These are phyloP conservation scores for Eucalyptus victrix DNA, from an alignment of 345 rosid species.

Conservation along the genomic window DNA sequence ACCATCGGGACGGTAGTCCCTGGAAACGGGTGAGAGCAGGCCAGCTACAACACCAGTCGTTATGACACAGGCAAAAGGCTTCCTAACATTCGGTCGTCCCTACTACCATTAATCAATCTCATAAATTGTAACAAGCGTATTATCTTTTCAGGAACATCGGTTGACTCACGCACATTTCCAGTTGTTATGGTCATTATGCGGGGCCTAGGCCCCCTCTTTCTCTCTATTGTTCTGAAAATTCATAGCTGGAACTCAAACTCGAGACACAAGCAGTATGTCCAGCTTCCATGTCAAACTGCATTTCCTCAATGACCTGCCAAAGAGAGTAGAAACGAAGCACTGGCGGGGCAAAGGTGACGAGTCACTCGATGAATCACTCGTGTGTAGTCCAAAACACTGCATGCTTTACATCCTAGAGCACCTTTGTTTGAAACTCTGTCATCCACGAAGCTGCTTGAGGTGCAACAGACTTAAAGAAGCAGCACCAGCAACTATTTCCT, in stretches of 20 bases:
- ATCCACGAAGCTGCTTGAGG: background rate
- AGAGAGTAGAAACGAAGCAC: background rate
- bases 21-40: background rate
- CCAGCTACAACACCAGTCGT: background rate
- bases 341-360: background rate
- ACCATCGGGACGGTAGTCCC: background rate
- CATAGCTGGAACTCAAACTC: background rate
- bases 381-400: background rate
- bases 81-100: background rate
- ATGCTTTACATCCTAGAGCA: background rate
- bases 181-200: background rate
- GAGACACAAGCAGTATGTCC: background rate
- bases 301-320: background rate
- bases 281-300: background rate
- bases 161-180: background rate
- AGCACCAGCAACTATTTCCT: slow-evolving; percentile 24
- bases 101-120: background rate
- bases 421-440: background rate
- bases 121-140: background rate
- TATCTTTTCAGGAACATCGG: background rate
- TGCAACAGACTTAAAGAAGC: background rate
- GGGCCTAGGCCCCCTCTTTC: background rate
- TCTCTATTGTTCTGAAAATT: background rate
- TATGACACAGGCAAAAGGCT: background rate
- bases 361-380: background rate